phyloP scores from a whole-genome alignment of 371 early-diverging fungal genomes.

The Mortierella sp. region DNA sequence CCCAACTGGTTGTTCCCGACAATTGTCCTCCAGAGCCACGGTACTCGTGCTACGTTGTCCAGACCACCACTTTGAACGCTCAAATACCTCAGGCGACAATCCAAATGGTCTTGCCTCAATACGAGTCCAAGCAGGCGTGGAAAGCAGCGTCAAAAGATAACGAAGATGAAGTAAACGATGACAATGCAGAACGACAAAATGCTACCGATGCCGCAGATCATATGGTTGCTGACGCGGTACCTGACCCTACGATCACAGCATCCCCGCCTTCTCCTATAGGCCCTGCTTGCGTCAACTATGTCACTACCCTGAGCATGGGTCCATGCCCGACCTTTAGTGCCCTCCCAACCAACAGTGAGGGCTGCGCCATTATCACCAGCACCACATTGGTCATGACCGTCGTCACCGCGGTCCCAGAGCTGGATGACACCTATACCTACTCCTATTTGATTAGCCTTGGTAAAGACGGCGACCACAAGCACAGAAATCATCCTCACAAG shows the following conservation, averaged over 20 bases:
- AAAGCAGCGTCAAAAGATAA: not conserved
- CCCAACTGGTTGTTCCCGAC: constrained; percentile 8
- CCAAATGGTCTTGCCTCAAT: constrained; percentile 21
- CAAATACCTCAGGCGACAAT: constrained; percentile 20
- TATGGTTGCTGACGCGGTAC: too few species aligned
- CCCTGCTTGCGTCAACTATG: constrained; percentile 23
- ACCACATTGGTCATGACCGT: constrained; percentile 10
- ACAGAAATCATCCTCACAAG: not conserved
- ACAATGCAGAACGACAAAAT: not conserved
- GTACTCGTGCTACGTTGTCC: constrained; percentile 25
- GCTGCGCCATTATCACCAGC: constrained; percentile 25
- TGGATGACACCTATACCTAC: not conserved
- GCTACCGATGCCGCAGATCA: too few species aligned
- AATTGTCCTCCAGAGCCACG: constrained; percentile 20
- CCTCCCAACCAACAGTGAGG: constrained; percentile 18
- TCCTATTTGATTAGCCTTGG: not conserved
- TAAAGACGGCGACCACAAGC: not conserved
- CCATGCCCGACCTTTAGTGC: constrained; percentile 18
- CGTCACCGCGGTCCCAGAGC: constrained; percentile 16
- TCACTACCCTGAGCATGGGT: constrained; percentile 5
- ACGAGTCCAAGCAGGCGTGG: not conserved
- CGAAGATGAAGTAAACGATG: not conserved
- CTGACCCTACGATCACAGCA: not conserved
- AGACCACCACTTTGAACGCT: constrained; percentile 4
- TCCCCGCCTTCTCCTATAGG: not conserved